Base-by-base conservation (phyloP, 305 asterid genomes). In the Fraxinus latifolia region DNA sequence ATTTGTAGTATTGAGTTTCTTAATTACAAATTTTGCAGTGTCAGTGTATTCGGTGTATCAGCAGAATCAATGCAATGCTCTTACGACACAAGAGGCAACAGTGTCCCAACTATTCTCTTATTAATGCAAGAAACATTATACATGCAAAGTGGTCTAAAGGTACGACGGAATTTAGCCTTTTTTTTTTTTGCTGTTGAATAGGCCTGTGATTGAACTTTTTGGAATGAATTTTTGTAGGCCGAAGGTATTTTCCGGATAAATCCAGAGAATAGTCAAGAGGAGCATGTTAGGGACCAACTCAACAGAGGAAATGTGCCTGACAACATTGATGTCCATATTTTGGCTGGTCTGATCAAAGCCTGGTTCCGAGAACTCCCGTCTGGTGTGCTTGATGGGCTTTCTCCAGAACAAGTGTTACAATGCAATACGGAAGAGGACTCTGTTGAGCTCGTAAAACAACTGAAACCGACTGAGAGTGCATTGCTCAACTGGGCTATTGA, bases 41-140 rank as follows among this genome's bases (percentile, higher is more conserved):
- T 91, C 17, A 96, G 97, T 73, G 99, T 96, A 55, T 96, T 96
- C 37, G 99, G 99, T 15, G 97, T 96, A 80, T 96, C 99, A 3
- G 94, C 97, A 2, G 97, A 96, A n/a, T 96, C 99, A 7, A 96
- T 96, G 99, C 99, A 96, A 84, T 94, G 98, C 87, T 94, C 98
- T 1, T 96, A 85, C 55, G 98, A 96, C 87, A 76, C 88, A 32
- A 88, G 97, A 82, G 98, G 98, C 86, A 96, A 96, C 32, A 96
- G 99, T 79, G 96, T 96, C 84, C 99, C 99, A n/a, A 93, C 97
- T 32, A 96, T 96, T 82, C 93, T 96, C 60, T 74, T 96, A 81
- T 81, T 93, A 53, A 93, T 96, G 97, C 98, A 96, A 79, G 95
- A 94, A 77, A 90, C 93, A 15, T 81, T 96, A 75, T 93, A 94